Conservation (phyloP, 768 basidiomycete species). For the Hericium erinaceus region DNA sequence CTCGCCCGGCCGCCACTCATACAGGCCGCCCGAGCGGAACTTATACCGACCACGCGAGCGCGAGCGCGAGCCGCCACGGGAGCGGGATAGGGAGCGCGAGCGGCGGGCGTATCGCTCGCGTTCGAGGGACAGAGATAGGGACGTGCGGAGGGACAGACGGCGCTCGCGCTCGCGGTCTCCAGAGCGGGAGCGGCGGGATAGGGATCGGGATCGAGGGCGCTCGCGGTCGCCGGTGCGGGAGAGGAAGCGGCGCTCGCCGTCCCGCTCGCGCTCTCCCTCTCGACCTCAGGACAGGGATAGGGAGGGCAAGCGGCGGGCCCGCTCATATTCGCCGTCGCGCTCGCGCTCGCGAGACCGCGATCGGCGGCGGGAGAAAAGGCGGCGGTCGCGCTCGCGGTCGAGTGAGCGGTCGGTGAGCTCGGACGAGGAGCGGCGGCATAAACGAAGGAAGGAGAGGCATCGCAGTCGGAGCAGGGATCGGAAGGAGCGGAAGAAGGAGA, state of each 20-base stretch:
- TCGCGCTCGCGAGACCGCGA: slow-evolving; percentile 2
- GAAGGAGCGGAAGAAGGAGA: slow-evolving; percentile 38
- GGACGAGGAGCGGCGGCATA: not conserved
- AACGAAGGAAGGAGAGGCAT: not conserved
- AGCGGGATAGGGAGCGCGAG: no score
- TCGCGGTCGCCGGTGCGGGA: slow-evolving; percentile 9
- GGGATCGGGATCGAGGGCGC: not conserved
- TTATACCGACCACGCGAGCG: slow-evolving; percentile 1
- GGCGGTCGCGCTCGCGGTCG: slow-evolving; percentile 24
- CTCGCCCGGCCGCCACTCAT: not conserved
- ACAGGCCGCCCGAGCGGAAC: not conserved
- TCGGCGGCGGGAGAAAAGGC: slow-evolving; percentile 3
- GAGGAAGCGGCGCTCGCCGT: not conserved
- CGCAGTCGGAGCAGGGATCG: slow-evolving; percentile 20
- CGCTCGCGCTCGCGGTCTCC: not conserved
- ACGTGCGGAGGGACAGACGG: not conserved
- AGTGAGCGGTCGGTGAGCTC: slow-evolving; percentile 7
- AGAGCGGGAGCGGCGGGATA: not conserved
- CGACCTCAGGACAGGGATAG: slow-evolving; percentile 18
- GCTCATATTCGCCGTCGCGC: not conserved
- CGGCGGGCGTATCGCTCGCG: slow-evolving; percentile 1
- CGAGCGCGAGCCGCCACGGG: no score
- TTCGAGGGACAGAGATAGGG: not conserved
- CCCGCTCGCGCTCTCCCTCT: slow-evolving; percentile 16
- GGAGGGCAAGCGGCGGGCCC: slow-evolving; percentile 19